Percentiles rank a stretch among this genome's conserved stretches.
These are phyloP conservation scores for Neurospora intermedia DNA, from an alignment of 495 filamentous ascomycete species.

Conservation along the genomic window DNA sequence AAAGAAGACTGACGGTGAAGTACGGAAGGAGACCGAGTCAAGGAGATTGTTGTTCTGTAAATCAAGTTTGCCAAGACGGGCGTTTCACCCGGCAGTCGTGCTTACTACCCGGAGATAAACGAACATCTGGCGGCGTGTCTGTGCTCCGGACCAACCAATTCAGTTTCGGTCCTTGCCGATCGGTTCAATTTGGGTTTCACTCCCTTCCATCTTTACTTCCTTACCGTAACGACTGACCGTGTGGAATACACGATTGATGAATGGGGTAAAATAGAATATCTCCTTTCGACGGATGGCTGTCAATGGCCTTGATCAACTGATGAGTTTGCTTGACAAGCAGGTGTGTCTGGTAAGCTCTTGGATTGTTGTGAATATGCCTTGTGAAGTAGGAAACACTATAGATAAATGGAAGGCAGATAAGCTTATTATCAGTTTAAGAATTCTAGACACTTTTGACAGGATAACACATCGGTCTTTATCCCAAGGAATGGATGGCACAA, in stretches of 20 bases:
- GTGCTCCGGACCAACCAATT: not conserved
- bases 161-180: not conserved
- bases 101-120: not conserved
- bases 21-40: not conserved
- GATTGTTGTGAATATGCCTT: not conserved
- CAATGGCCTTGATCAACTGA: not conserved
- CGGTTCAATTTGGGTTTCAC: not conserved
- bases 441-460: not conserved
- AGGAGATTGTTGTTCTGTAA: too few relatives aligned
- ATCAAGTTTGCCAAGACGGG: not conserved
- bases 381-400: not conserved
- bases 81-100: not conserved
- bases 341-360: not conserved
- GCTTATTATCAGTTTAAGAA: not conserved
- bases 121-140: not conserved
- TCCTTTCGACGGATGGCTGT: not conserved
- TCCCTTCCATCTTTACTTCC: not conserved
- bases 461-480: not conserved
- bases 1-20: not conserved
- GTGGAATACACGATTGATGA: not conserved
- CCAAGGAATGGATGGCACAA: not conserved
- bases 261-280: not conserved
- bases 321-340: not conserved
- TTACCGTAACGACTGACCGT: not conserved
- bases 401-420: not conserved